A percentile compares a stretch with the other conserved stretches of the same genome.
Conservation (phyloP, 768 basidiomycete genomes). For the Tricholoma furcatifolium region DNA sequence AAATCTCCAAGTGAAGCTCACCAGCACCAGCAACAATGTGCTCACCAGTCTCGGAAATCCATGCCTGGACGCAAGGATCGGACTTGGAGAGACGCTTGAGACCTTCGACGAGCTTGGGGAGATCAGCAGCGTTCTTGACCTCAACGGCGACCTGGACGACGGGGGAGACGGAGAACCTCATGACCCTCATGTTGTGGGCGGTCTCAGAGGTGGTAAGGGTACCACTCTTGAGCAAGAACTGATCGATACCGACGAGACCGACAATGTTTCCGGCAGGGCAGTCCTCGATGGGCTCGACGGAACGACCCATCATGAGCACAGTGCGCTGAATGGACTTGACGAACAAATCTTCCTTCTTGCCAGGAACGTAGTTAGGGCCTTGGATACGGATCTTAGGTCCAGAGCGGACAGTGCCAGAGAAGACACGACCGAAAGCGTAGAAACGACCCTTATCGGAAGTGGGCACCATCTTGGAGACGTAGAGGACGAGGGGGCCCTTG, state of each 20-base stretch:
- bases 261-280: slow-evolving; percentile 98
- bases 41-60: slow-evolving; percentile 88
- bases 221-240: slow-evolving; percentile 99
- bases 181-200: slow-evolving; percentile 99
- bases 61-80: slow-evolving; percentile 97
- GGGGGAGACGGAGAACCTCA: slow-evolving; percentile 99
- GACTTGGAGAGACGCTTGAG: slow-evolving; percentile 99
- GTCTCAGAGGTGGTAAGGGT: slow-evolving; percentile 97
- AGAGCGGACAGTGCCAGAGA: slow-evolving; percentile 94
- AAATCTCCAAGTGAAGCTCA: slow-evolving; percentile 98
- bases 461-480: slow-evolving; percentile 99
- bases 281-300: slow-evolving; percentile 96
- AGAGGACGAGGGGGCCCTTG: slow-evolving; percentile 92
- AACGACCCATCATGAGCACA: slow-evolving; percentile 99
- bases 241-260: slow-evolving; percentile 99
- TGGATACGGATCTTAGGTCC: slow-evolving; percentile 99
- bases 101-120: slow-evolving; percentile 99
- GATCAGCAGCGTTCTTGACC: slow-evolving; percentile 98
- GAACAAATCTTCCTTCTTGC: slow-evolving; percentile 97
- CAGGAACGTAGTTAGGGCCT: slow-evolving; percentile 97
- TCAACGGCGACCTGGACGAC: slow-evolving; percentile 99
- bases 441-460: slow-evolving; percentile 99
- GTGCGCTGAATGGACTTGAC: slow-evolving; percentile 98
- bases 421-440: slow-evolving; percentile 99
- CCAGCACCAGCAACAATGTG: slow-evolving; percentile 99